Evolutionary conservation across 805 yeast species (phyloP).

Genomic region (Wickerhamomyces ciferrii): DNA sequence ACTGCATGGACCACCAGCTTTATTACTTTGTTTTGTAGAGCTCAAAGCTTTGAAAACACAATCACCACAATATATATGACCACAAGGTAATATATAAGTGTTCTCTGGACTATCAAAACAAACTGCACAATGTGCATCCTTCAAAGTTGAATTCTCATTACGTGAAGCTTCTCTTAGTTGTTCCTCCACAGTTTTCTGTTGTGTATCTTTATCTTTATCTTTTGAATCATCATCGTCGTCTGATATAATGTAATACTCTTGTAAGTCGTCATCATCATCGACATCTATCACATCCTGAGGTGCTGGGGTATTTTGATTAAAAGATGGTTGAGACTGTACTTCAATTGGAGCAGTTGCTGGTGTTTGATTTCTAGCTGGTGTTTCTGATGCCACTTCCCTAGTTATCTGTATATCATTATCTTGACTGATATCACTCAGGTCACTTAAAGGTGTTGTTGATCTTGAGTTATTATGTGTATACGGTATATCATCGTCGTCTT

Average conservation of each 20-base stretch:
- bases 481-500: slow-evolving; percentile 23
- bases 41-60: slow-evolving; percentile 44
- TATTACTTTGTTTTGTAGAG: slow-evolving; percentile 25
- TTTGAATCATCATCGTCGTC: slow-evolving; percentile 7
- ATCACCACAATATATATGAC: slow-evolving; percentile 50
- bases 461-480: slow-evolving; percentile 18
- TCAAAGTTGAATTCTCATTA: slow-evolving; percentile 7
- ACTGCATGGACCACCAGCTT: slow-evolving; percentile 34
- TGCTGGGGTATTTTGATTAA: neutral
- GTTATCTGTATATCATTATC: neutral
- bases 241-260: slow-evolving; percentile 13
- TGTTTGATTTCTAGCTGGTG: neutral
- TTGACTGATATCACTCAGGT: slow-evolving; percentile 5
- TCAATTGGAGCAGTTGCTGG: too few species aligned
- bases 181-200: slow-evolving; percentile 29
- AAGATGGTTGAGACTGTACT: neutral
- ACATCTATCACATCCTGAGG: slow-evolving; percentile 2
- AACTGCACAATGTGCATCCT: slow-evolving; percentile 38
- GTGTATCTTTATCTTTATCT: neutral
- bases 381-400: neutral
- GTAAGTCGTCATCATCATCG: slow-evolving; percentile 12
- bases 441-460: slow-evolving; percentile 17
- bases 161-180: slow-evolving; percentile 15
- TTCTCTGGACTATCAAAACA: slow-evolving; percentile 49
- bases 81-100: slow-evolving; percentile 49